Evolutionary conservation across 495 filamentous ascomycete genomes (phyloP), one percentile per base, ranked within the genome.

Genomic region (Parachaetomium inaequale): DNA sequence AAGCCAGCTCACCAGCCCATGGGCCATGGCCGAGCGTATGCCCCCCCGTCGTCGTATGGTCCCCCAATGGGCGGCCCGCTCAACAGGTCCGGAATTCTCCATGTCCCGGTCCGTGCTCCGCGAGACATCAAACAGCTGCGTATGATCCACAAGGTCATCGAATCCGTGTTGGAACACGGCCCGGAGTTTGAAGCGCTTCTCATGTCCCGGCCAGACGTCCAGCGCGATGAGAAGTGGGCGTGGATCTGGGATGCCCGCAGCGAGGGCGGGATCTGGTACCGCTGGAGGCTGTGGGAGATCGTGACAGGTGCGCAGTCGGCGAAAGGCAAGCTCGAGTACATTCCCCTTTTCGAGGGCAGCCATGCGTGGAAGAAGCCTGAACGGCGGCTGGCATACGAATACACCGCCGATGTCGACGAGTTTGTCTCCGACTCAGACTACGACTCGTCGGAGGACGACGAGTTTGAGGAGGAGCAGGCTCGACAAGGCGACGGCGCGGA

Each of bases 181-280:
- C 88, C 89, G 0, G 90, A 95, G 71, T 96, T 97, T 59, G 94
- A 99, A 69, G 93, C 93, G 5, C 79, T 96, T 1, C 83, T 99
- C 3, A 97, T 98, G 94, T 88, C 84, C 38, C 80, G 87, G 19
- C 86, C 85, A 0, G 85, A 88, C 40, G 88, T 97, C 2, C 90
- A 93, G 64, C 79, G 75, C 26, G 89, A 96, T 40, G 88, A 93
- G 66, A 92, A 87, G 69, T 99, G 92, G 87, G 89, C 91, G 0
- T 99, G 91, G 89, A 74, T 99, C 4, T 99, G 89, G 88, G 89
- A 99, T 73, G 80, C 93, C 29, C 81, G 91, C 52, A 91, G 89
- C 66, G 74, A 85, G 54, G 88, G 86, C 7, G 90, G 89, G 7
- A 82, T 93, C 5, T 97, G 89, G 77, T 97, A 96, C 74, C 85